Base-by-base conservation (phyloP, 352 stramenopile genomes). In the Thalassiosira sp. region DNA sequence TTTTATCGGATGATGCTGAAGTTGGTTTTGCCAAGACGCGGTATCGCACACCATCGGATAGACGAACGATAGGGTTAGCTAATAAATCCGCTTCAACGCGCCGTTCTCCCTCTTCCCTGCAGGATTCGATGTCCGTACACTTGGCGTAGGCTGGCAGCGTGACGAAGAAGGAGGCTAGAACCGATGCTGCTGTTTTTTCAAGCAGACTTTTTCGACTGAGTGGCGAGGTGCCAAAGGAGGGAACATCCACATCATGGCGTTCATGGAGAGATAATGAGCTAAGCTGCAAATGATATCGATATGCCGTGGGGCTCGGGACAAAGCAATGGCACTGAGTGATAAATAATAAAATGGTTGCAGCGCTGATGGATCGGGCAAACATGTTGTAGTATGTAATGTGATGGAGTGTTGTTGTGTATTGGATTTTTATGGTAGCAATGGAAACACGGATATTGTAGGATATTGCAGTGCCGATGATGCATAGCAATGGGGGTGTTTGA, bases 71-170 rank as follows among this genome's bases (percentile, higher is more conserved):
- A 5, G 78, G 78, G 57, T 81, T 85, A 13, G 49, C 45, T 28
- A 66, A 71, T 33, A 87, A 22, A 49, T 80, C 61, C 33, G 67
- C 37, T 35, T 74, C 70, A 22, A 77, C 54, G 66, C 77, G 79
- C 15, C 56, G 15, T 40, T 89, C 82, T 20, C 82, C 82, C 20
- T 72, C 64, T 67, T 89, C 82, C 33, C 82, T 65, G 54, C 82
- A 89, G 3, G 46, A 58, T 59, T 89, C 82, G 37, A 89, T 82
- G 57, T 89, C 79, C 6, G 73, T 85, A 49, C 81, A 89, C 60
- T 84, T 87, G 1, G 79, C 79, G 18, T 60, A 16, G 10, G 67
- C 49, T 35, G 27, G 25, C 5, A 6, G 13, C 5, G 18, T 22
- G 42, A 51, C 5, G 18, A 45, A 3, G 31, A 43, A 25, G 18